Evolutionary conservation across 2,329 filamentous ascomycete genomes (phyloP).

Genomic region (Emmonsiellopsis sp.): DNA sequence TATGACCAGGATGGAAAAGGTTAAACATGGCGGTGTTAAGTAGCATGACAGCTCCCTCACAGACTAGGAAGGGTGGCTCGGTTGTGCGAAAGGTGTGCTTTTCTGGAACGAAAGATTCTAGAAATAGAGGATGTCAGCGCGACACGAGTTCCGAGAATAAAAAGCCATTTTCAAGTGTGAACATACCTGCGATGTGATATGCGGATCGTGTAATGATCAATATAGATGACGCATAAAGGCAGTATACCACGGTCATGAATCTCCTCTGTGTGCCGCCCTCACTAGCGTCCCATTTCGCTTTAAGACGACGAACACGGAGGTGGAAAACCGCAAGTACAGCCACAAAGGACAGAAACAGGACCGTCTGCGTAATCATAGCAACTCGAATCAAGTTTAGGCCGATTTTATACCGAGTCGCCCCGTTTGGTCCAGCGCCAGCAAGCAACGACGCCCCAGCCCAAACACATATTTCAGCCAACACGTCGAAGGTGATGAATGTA

Average conservation of each 20-base stretch:
- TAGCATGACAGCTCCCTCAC: conserved; percentile 6
- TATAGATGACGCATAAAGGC: conserved; percentile 7
- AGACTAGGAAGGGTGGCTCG: conserved; percentile 5
- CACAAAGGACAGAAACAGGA: conserved; percentile 5
- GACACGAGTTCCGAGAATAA: background rate
- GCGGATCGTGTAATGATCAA: conserved; percentile 6
- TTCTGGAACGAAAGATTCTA: conserved; percentile 7
- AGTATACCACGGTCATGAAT: conserved; percentile 6
- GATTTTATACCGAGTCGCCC: background rate
- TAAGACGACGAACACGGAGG: background rate
- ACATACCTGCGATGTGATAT: conserved; percentile 9
- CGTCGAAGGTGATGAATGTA: conserved; percentile 8
- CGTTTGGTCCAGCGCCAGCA: background rate
- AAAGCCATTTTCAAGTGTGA: background rate
- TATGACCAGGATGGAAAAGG: conserved; percentile 6
- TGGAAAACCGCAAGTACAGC: conserved; percentile 3
- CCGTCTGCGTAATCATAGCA: conserved; percentile 5
- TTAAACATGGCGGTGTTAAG: conserved; percentile 7
- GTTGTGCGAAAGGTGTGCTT: conserved; percentile 4
- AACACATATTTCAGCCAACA: conserved; percentile 8
- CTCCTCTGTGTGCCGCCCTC: background rate
- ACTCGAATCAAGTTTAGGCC: conserved; percentile 6
- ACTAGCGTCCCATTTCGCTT: background rate
- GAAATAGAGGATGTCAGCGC: background rate
- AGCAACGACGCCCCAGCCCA: conserved; percentile 4